phyloP scores from a whole-genome alignment of 495 filamentous ascomycete species.

The Immersiella caudata region DNA sequence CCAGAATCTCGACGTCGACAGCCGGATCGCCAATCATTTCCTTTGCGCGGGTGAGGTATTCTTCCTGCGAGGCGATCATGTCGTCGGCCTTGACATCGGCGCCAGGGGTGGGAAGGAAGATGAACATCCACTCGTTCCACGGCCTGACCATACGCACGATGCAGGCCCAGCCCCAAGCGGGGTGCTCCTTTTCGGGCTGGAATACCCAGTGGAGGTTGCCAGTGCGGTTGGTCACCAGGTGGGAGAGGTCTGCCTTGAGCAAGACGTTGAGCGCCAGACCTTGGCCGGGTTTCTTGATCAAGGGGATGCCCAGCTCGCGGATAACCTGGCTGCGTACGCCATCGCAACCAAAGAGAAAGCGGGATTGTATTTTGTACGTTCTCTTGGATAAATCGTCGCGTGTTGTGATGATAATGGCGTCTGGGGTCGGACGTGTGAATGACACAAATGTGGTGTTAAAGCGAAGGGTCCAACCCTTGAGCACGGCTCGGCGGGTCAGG shows the following conservation, averaged over 20 bases:
- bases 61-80: constrained; percentile 37
- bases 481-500: constrained; percentile 47
- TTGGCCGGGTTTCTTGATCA: constrained; percentile 55
- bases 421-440: constrained; percentile 33
- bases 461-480: constrained; percentile 46
- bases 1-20: constrained; percentile 37
- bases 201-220: constrained; percentile 62
- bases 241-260: constrained; percentile 55
- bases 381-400: constrained; percentile 45
- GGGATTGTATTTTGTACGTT: constrained; percentile 51
- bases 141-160: constrained; percentile 48
- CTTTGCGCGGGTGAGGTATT: constrained; percentile 44
- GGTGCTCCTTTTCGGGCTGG: constrained; percentile 39
- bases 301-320: constrained; percentile 49
- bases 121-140: constrained; percentile 53
- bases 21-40: constrained; percentile 57
- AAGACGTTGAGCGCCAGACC: constrained; percentile 59
- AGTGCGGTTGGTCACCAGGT: constrained; percentile 49
- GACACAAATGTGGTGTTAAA: constrained; percentile 48
- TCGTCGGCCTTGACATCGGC: constrained; percentile 36
- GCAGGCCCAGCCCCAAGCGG: constrained; percentile 41
- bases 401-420: constrained; percentile 43
- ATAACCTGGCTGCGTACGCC: constrained; percentile 58
- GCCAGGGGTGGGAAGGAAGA: constrained; percentile 41
- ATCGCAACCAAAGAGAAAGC: constrained; percentile 62